Conservation (phyloP, 805 yeast species). For the Teunomyces lycoperdinae region DNA sequence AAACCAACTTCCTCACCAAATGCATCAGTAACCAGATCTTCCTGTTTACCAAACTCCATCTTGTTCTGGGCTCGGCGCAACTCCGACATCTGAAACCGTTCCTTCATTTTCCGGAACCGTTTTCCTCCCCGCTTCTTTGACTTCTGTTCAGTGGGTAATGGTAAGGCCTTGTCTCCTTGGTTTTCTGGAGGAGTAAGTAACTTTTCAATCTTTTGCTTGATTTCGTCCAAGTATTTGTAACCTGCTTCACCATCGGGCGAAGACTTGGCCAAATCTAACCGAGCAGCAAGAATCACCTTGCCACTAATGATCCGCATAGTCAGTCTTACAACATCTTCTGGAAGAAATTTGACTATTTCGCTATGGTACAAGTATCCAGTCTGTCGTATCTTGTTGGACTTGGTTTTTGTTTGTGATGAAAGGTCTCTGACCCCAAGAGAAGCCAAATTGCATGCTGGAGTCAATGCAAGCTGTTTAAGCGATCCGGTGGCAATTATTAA, state of each 20-base stretch:
- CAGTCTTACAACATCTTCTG: conserved; percentile 58
- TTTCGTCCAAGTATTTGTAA: conserved; percentile 53
- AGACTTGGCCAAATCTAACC: conserved; percentile 61
- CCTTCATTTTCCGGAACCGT: conserved; percentile 73
- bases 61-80: conserved; percentile 79
- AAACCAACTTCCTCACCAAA: conserved; percentile 82
- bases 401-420: conserved; percentile 24
- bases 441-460: conserved; percentile 83
- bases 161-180: conserved; percentile 57
- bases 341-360: conserved; percentile 56
- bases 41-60: conserved; percentile 77
- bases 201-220: conserved; percentile 63
- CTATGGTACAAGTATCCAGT: conserved; percentile 68
- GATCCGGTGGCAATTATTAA: conserved; percentile 71
- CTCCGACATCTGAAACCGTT: conserved; percentile 78
- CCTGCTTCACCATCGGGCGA: conserved; percentile 55
- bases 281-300: conserved; percentile 75
- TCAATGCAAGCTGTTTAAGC: conserved; percentile 55
- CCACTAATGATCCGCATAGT: conserved; percentile 79
- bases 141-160: conserved; percentile 69
- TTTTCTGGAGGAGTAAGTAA: conserved; percentile 75
- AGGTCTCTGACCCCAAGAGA: conserved; percentile 60
- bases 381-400: conserved; percentile 49
- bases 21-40: conserved; percentile 56
- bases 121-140: conserved; percentile 87